Percentiles rank a stretch among this genome's conserved stretches.
Evolutionary conservation across 1,139 yeast genomes (phyloP).

Genomic region (Suhomyces bribrorum): DNA sequence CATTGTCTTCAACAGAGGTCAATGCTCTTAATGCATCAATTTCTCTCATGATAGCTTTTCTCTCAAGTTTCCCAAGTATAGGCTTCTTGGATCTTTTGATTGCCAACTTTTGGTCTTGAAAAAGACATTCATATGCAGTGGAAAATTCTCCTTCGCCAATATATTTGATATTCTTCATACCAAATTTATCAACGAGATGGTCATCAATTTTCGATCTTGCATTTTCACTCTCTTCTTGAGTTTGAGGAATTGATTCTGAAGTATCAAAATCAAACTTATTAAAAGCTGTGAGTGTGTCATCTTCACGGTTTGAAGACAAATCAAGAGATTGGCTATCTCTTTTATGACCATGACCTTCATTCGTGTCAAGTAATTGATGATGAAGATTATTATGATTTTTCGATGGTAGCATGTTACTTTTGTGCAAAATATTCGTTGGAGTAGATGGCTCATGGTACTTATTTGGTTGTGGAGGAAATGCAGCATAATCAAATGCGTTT

Average conservation of each 20-base stretch:
- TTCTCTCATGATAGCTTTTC: constrained; percentile 43
- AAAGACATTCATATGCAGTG: constrained; percentile 74
- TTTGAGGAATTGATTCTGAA: constrained; percentile 6
- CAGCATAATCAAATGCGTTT: constrained; percentile 5
- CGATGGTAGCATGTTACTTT: constrained; percentile 12
- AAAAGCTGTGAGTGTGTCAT: constrained; percentile 11
- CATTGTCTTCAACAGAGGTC: constrained; percentile 45
- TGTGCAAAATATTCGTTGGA: constrained; percentile 25
- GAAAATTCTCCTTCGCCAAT: constrained; percentile 90
- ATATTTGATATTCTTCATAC: constrained; percentile 58
- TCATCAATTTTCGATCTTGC: constrained; percentile 43
- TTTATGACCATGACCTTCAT: constrained; percentile 1
- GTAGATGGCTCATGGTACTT: constrained; percentile 30
- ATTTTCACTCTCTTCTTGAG: constrained; percentile 8
- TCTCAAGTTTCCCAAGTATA: constrained; percentile 42
- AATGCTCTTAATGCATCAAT: constrained; percentile 46
- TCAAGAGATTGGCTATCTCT: constrained; percentile 2
- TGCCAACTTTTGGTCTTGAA: constrained; percentile 70
- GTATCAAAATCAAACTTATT: constrained; percentile 5
- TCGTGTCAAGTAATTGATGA: constrained; percentile 17
- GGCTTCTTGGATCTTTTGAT: constrained; percentile 77
- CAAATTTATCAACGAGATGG: constrained; percentile 68
- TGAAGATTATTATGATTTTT: constrained; percentile 15
- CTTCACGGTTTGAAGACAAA: constrained; percentile 8
- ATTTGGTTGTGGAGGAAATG: constrained; percentile 5